Percentiles rank a stretch among this genome's conserved stretches.
Conservation (phyloP, 2,329 filamentous ascomycete species). For the Arachnomyces sp. region DNA sequence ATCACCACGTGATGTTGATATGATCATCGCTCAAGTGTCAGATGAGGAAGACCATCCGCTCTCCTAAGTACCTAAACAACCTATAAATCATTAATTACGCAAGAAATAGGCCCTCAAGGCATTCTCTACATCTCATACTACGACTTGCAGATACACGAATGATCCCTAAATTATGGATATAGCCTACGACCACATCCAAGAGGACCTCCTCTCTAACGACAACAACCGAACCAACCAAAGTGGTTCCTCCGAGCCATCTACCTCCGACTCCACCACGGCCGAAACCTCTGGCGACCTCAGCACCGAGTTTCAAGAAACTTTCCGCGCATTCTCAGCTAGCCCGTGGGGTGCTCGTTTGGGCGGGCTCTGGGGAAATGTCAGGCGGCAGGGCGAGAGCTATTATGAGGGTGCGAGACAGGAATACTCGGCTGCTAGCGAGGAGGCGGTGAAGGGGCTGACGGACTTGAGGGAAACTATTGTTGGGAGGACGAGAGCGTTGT, state of each 20-base stretch:
- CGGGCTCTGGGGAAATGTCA: slow-evolving; percentile 82
- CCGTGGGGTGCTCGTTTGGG: slow-evolving; percentile 86
- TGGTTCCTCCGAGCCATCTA: slow-evolving; percentile 12
- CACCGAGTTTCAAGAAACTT: slow-evolving; percentile 86
- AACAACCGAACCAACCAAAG: slow-evolving; percentile 18
- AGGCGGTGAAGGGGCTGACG: slow-evolving; percentile 73
- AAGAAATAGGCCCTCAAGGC: too few species aligned
- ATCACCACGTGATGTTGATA: too few species aligned
- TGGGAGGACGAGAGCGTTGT: slow-evolving; percentile 66
- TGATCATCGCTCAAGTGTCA: too few species aligned
- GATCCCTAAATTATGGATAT: slow-evolving; percentile 63
- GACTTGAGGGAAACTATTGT: slow-evolving; percentile 62
- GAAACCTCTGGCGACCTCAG: slow-evolving; percentile 54
- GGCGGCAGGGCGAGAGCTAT: slow-evolving; percentile 89
- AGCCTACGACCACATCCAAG: slow-evolving; percentile 93
- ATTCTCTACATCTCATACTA: too few species aligned
- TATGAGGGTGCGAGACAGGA: slow-evolving; percentile 78
- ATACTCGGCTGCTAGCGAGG: slow-evolving; percentile 67
- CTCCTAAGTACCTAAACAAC: too few species aligned
- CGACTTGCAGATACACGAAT: too few species aligned
- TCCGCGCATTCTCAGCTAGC: slow-evolving; percentile 84
- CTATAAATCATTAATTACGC: too few species aligned
- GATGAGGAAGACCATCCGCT: too few species aligned
- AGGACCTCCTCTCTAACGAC: slow-evolving; percentile 63
- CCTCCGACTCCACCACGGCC: slow-evolving; percentile 34